These are phyloP conservation scores for Chytridium lagenaria DNA, from an alignment of 371 early-diverging fungal genomes.

Conservation along the genomic window DNA sequence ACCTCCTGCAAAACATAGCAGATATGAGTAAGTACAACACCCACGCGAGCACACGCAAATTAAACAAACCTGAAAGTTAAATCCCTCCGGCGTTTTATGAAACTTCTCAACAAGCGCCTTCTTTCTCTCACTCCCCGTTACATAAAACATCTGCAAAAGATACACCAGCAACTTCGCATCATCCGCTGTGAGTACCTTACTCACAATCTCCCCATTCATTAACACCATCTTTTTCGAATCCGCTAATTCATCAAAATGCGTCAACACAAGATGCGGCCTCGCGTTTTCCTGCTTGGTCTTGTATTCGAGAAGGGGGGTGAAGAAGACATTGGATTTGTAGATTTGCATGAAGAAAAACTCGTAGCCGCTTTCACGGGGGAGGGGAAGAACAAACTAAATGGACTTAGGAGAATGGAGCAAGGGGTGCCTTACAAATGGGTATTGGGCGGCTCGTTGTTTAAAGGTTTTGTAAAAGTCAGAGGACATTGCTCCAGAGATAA, in stretches of 20 bases:
- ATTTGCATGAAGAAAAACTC: constrained; percentile 90
- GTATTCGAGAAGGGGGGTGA: constrained; percentile 91
- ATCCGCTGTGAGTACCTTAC: constrained; percentile 62
- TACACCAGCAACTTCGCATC: constrained; percentile 86
- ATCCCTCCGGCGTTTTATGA: constrained; percentile 73
- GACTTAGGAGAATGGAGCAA: too few species aligned
- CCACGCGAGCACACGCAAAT: not conserved
- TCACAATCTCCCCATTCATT: constrained; percentile 82
- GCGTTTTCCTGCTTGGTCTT: constrained; percentile 81
- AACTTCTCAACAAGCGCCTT: constrained; percentile 75
- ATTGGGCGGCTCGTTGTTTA: constrained; percentile 65
- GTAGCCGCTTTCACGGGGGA: constrained; percentile 82
- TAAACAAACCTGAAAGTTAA: constrained; percentile 71
- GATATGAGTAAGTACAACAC: not conserved
- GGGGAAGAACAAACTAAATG: constrained; percentile 83
- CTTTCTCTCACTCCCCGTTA: constrained; percentile 74
- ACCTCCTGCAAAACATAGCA: not conserved
- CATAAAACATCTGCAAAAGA: constrained; percentile 87
- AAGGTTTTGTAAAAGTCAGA: constrained; percentile 72
- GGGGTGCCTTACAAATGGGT: constrained; percentile 82
- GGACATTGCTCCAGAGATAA: constrained; percentile 80
- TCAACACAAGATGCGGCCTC: constrained; percentile 83
- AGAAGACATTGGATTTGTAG: constrained; percentile 79
- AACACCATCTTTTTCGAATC: constrained; percentile 83
- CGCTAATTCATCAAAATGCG: constrained; percentile 85